Evolutionary conservation across 805 yeast species (phyloP), one percentile per base, ranked within the genome.

Genomic region (Blastobotrys robertii): DNA sequence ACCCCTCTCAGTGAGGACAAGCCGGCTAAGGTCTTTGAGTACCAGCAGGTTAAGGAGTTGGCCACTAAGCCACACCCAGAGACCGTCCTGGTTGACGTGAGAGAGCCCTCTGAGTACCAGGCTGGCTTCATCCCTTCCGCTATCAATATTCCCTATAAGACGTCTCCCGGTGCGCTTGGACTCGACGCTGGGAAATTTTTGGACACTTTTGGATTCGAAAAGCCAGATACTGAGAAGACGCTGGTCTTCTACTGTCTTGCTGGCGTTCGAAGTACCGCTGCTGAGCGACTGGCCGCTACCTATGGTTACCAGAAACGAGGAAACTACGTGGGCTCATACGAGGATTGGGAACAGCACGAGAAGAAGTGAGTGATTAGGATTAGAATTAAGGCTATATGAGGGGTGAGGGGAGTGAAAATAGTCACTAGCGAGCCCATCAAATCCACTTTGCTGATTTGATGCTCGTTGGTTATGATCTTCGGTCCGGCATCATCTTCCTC

Each of bases 91-190:
- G 79, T 90, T 16, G 98, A 90, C 58, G 97, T 85, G 14, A 78
- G 98, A 60, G 97, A 90, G 67, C 96, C 97, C 4, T 72, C 69
- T 19, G 98, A 90, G 65, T 72, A 66, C 55, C 66, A 65, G 32
- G 76, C 68, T 38, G 95, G 95, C 35, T 78, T 74, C 58, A 82
- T 90, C 53, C 96, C 96, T 25, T 73, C 76, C 10, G 81, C 97
- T 4, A 63, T 88, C 44, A 92, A 92, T 58, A 74, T 90, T 45
- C 97, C 98, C 13, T 81, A 79, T 66, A 86, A 86, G 57, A 77
- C 92, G 3, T 76, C 88, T 9, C 97, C 97, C 0, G 95, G 95
- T 14, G 97, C 97, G 0, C 70, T 90, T 47, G 86, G 84, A 39
- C 73, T 90, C 39, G 64, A 79, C 1, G 72, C 73, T 4, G 94